Evolutionary conservation across 805 yeast species (phyloP), one percentile per base, ranked within the genome.

Genomic region (Candida cerambycidarum): DNA sequence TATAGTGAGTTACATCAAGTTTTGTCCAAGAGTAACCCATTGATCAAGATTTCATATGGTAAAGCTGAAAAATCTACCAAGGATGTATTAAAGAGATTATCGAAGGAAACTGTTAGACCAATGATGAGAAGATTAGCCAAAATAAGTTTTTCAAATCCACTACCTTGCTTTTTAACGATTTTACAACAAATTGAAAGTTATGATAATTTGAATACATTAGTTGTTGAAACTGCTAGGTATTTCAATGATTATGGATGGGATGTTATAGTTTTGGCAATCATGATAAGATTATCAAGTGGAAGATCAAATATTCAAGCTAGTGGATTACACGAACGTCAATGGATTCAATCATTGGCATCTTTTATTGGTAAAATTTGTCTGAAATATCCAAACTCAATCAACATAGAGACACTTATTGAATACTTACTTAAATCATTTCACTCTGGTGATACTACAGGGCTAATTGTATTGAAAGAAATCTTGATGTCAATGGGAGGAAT

Each of bases 141-240:
- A 50, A 71, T 88, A 10, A 76, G 89, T 15, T 82, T 79, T 45
- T 65, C 85, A 1, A 88, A 88, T 58, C 97, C 98, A 1, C 58
- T 89, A 14, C 84, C 95, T 2, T 79, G 89, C 11, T 77, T 90
- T 33, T 65, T 78, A 16, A 82, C 86, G 0, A 74, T 87, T 35
- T 71, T 90, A 9, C 79, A 80, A 35, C 97, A 89, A 56, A 80
- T 92, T 49, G 98, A 92, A 61, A 88, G 93, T 66, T 92, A 92
- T 58, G 96, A 85, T 56, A 92, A 92, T 56, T 76, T 92, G 48
- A 85, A 83, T 34, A 81, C 79, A 29, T 69, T 92, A 44, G 80
- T 92, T 5, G 89, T 88, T 8, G 83, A 83, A 36, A 79, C 93
- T 5, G 89, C 96, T 0, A 69, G 80, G 31, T 83, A 79, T 55